phyloP scores from a whole-genome alignment of 1,284 basidiomycete genomes.

The Rhodotorula glutinis region DNA sequence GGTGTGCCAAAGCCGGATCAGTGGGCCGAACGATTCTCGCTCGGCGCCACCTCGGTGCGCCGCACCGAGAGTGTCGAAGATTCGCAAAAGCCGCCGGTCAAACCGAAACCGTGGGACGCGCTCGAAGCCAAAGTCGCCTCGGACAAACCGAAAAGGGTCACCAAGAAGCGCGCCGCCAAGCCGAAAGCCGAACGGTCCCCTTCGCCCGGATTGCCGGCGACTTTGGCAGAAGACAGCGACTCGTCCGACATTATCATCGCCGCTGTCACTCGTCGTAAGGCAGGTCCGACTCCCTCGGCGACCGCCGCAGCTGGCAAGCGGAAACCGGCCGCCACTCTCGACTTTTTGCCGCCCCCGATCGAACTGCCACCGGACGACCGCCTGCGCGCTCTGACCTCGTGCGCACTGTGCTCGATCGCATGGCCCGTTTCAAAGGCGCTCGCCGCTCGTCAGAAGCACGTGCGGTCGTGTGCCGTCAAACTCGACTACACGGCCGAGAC shows the following conservation, averaged over 20 bases:
- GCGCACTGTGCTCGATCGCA: conserved; percentile 57
- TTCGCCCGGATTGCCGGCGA: too few relatives aligned
- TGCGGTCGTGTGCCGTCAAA: conserved; percentile 65
- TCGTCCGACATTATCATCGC: background rate
- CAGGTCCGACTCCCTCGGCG: background rate
- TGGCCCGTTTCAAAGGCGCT: conserved; percentile 68
- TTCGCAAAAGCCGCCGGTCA: too few relatives aligned
- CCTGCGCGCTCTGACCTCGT: conserved; percentile 50
- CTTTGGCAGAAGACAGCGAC: background rate
- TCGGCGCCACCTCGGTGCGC: background rate
- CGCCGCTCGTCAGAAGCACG: conserved; percentile 62
- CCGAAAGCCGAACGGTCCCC: too few relatives aligned
- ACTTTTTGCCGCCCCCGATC: conserved; percentile 30
- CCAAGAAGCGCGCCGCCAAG: background rate
- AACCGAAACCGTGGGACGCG: conserved; percentile 13
- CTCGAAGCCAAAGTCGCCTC: conserved; percentile 2
- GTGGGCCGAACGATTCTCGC: background rate
- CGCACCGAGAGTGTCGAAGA: too few relatives aligned
- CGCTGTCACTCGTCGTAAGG: background rate
- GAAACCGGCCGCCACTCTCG: conserved; percentile 39
- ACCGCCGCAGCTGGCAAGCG: too few relatives aligned
- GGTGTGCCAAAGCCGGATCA: background rate
- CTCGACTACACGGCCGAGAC: conserved; percentile 58
- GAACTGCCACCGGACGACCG: conserved; percentile 28
- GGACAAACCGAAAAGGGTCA: background rate